Evolutionary conservation across 2,329 filamentous ascomycete genomes (phyloP).

Genomic region (Xylariaceae sp.): DNA sequence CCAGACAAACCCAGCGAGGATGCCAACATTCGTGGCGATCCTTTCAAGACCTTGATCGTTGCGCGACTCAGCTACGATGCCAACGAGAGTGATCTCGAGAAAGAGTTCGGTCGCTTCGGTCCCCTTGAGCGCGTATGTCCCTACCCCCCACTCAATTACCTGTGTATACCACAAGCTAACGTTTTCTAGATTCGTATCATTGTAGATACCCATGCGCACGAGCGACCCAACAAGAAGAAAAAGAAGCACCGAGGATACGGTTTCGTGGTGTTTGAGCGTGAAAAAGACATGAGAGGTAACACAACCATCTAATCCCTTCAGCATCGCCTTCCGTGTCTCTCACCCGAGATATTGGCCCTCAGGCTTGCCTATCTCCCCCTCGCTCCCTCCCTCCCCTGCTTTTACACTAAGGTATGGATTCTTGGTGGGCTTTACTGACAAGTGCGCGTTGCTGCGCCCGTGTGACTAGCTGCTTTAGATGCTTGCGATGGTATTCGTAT

Average conservation of each 20-base stretch:
- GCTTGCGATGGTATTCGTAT: slow-evolving; percentile 82
- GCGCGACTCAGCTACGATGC: slow-evolving; percentile 85
- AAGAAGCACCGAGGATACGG: slow-evolving; percentile 87
- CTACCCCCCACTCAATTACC: background rate
- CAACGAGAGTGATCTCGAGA: slow-evolving; percentile 83
- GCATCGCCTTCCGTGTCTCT: slow-evolving; percentile 33
- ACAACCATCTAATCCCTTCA: slow-evolving; percentile 40
- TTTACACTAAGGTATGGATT: slow-evolving; percentile 38
- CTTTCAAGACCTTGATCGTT: slow-evolving; percentile 92
- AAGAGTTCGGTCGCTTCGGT: slow-evolving; percentile 89
- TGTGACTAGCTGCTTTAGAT: slow-evolving; percentile 80
- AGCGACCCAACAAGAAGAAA: slow-evolving; percentile 71
- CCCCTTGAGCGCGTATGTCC: slow-evolving; percentile 80
- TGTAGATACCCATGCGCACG: slow-evolving; percentile 66
- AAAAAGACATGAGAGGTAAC: slow-evolving; percentile 99
- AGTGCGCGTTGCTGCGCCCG: slow-evolving; percentile 55
- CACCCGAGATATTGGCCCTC: slow-evolving; percentile 52
- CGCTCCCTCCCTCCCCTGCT: slow-evolving; percentile 9
- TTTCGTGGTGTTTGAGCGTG: slow-evolving; percentile 94
- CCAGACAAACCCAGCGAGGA: slow-evolving; percentile 80
- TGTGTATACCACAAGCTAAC: slow-evolving; percentile 9
- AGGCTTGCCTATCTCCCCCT: slow-evolving; percentile 51
- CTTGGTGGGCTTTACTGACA: slow-evolving; percentile 67
- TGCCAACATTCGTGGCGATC: slow-evolving; percentile 84
- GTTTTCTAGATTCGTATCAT: slow-evolving; percentile 74